These are phyloP conservation scores for Cytospora chrysosperma DNA, from an alignment of 2,329 filamentous ascomycete genomes.

Conservation along the genomic window DNA sequence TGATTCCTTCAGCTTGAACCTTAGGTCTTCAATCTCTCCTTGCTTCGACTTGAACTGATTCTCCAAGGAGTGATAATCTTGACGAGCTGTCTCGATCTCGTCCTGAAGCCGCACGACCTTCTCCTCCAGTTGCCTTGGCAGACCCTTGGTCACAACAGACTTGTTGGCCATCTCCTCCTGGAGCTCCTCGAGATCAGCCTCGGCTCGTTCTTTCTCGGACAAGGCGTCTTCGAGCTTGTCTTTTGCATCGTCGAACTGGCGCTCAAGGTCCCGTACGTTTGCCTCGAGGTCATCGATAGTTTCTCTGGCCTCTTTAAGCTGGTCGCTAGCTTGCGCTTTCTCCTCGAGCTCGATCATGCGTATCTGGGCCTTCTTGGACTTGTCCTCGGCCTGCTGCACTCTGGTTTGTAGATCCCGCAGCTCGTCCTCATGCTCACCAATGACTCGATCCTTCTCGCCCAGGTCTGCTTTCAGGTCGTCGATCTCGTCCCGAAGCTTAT, in stretches of 20 bases:
- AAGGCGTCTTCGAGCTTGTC: constrained; percentile 54
- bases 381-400: constrained; percentile 52
- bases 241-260: constrained; percentile 54
- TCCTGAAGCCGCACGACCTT: constrained; percentile 65
- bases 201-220: constrained; percentile 55
- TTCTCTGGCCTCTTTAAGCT: constrained; percentile 56
- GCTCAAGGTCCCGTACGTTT: constrained; percentile 52
- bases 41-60: constrained; percentile 48
- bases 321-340: constrained; percentile 50
- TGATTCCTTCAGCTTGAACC: constrained; percentile 43
- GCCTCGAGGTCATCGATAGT: constrained; percentile 59
- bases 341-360: constrained; percentile 56
- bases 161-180: constrained; percentile 79
- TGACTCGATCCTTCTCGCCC: constrained; percentile 56
- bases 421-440: constrained; percentile 53
- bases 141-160: constrained; percentile 71
- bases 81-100: constrained; percentile 57
- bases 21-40: constrained; percentile 46
- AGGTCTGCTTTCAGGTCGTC: constrained; percentile 56
- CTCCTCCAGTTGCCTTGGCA: constrained; percentile 73
- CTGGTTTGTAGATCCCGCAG: constrained; percentile 52
- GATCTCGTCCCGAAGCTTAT: constrained; percentile 45
- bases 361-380: constrained; percentile 55
- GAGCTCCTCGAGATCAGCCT: constrained; percentile 61
- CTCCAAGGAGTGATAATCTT: constrained; percentile 52